phyloP scores from a whole-genome alignment of 1,139 yeast species.

The Geotrichum macrosporum region DNA sequence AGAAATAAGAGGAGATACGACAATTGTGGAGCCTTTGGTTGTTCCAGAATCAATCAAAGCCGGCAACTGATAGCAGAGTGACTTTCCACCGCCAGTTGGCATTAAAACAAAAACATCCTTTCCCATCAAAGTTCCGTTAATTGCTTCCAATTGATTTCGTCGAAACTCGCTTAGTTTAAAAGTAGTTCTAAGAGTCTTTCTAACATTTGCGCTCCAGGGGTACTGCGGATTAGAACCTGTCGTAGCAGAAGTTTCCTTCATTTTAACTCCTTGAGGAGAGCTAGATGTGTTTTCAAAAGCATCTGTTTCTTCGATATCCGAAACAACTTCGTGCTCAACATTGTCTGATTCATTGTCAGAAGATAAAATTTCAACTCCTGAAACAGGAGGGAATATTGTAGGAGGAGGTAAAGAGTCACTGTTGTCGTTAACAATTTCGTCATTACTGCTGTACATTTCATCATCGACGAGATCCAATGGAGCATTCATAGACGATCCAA shows the following conservation, averaged over 20 bases:
- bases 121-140: conserved; percentile 74
- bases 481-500: background rate
- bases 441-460: background rate
- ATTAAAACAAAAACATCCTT: conserved; percentile 88
- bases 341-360: conserved; percentile 10
- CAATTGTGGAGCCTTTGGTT: conserved; percentile 82
- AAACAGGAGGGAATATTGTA: background rate
- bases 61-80: conserved; percentile 92
- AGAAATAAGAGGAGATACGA: conserved; percentile 89
- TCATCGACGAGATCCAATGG: conserved; percentile 11
- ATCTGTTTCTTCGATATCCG: conserved; percentile 8
- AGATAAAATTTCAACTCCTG: conserved; percentile 9
- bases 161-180: conserved; percentile 71
- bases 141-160: conserved; percentile 80
- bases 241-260: background rate
- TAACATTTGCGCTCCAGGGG: conserved; percentile 68
- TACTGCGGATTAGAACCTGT: conserved; percentile 23
- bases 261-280: background rate
- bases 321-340: background rate
- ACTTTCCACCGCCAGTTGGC: conserved; percentile 99
- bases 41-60: conserved; percentile 70
- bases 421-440: background rate
- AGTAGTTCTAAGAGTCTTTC: conserved; percentile 49
- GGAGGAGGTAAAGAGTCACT: background rate
- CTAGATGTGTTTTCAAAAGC: background rate